A percentile compares a stretch with the other conserved stretches of the same genome.
These are phyloP conservation scores for Pythium rhizo-oryzae DNA, from an alignment of 352 stramenopile species.

Conservation along the genomic window DNA sequence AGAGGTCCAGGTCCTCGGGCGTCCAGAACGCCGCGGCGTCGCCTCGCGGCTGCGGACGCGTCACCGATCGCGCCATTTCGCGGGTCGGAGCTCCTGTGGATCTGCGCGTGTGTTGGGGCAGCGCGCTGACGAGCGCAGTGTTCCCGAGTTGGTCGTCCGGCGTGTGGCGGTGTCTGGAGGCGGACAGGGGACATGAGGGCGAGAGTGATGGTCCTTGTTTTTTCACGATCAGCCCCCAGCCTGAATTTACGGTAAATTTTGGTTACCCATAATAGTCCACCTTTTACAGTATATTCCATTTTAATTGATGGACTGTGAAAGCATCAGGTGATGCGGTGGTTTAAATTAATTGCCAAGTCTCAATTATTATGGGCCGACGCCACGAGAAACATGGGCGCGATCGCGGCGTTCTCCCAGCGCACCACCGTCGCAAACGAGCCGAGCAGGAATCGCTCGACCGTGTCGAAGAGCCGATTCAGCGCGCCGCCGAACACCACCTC, in stretches of 20 bases:
- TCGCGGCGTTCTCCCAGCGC: conserved; percentile 29
- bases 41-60: neutral
- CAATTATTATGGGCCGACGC: neutral
- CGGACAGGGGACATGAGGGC: too few relatives aligned
- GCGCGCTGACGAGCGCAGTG: neutral
- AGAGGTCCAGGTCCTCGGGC: conserved; percentile 19
- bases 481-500: conserved; percentile 53
- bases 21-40: conserved; percentile 2
- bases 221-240: neutral
- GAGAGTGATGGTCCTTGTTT: conserved; percentile 11
- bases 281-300: conserved; percentile 6
- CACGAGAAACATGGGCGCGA: conserved; percentile 27
- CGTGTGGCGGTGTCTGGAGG: too few relatives aligned
- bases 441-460: conserved; percentile 21
- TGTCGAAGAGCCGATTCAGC: conserved; percentile 3
- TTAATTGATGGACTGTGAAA: neutral
- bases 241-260: conserved; percentile 1
- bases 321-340: neutral
- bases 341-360: neutral
- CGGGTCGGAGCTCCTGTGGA: neutral
- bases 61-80: neutral
- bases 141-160: neutral
- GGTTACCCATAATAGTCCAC: neutral
- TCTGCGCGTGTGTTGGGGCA: neutral
- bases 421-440: conserved; percentile 23